A percentile compares a stretch with the other conserved stretches of the same genome.
phyloP scores from a whole-genome alignment of 1,284 basidiomycete genomes.

The Leucocoprinus gongylophorus region DNA sequence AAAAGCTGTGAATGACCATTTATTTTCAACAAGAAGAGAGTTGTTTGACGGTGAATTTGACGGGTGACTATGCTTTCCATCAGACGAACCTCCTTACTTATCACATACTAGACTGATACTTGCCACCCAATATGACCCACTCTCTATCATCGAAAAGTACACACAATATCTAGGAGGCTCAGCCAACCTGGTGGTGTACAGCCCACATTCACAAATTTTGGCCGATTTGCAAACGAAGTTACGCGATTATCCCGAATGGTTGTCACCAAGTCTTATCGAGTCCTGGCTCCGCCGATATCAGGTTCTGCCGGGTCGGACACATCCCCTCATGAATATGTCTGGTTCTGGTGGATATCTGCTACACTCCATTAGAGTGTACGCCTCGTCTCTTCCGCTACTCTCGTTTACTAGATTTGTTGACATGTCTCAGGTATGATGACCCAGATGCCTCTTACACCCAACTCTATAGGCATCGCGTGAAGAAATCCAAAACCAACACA shows the following conservation, averaged over 20 bases:
- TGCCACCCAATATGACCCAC: conserved; percentile 82
- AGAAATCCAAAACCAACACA: conserved; percentile 19
- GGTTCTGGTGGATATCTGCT: conserved; percentile 88
- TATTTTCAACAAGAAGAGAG: conserved; percentile 68
- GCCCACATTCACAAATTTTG: conserved; percentile 75
- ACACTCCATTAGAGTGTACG: conserved; percentile 80
- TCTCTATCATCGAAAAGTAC: conserved; percentile 73
- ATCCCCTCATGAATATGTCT: conserved; percentile 91
- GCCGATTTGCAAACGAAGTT: conserved; percentile 73
- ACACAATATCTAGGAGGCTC: conserved; percentile 80
- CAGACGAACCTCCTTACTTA: neutral
- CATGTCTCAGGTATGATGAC: conserved; percentile 51
- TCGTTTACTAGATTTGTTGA: neutral
- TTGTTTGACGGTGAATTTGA: conserved; percentile 87
- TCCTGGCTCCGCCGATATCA: conserved; percentile 90
- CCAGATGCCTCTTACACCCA: conserved; percentile 50
- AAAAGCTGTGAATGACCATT: conserved; percentile 51
- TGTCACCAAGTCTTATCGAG: conserved; percentile 82
- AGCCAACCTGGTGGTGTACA: conserved; percentile 81
- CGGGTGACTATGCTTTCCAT: conserved; percentile 40
- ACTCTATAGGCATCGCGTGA: conserved; percentile 27
- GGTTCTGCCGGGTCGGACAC: conserved; percentile 91
- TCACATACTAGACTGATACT: conserved; percentile 58
- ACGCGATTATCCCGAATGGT: conserved; percentile 59
- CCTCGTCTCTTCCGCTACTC: conserved; percentile 12